These are phyloP conservation scores for Lactifluus hygrophoroides DNA, from an alignment of 768 basidiomycete genomes.

Conservation along the genomic window DNA sequence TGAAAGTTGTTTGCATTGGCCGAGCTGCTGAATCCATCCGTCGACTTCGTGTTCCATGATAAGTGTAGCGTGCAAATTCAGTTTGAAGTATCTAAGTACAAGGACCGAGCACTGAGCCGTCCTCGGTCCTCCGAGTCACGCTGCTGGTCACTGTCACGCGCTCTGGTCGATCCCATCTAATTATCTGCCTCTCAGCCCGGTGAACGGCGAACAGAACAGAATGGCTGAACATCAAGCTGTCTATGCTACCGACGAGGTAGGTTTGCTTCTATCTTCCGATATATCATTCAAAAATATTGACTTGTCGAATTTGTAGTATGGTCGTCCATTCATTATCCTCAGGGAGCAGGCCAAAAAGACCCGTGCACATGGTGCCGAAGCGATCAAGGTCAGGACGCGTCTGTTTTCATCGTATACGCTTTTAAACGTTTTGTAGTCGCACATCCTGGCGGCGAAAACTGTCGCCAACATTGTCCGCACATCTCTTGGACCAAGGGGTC, in stretches of 20 bases:
- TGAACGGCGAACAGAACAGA: neutral
- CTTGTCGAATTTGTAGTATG: slow-evolving; percentile 49
- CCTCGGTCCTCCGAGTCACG: slow-evolving; percentile 5
- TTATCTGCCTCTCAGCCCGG: neutral
- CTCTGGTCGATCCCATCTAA: neutral
- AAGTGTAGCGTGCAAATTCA: slow-evolving; percentile 10
- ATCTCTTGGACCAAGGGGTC: slow-evolving; percentile 90
- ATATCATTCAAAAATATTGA: neutral
- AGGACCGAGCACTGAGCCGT: neutral
- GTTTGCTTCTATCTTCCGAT: too few species aligned
- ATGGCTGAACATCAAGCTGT: slow-evolving; percentile 54
- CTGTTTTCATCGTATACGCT: neutral
- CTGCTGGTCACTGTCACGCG: slow-evolving; percentile 10
- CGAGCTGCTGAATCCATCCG: slow-evolving; percentile 93
- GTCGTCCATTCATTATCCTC: slow-evolving; percentile 95
- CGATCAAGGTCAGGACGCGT: slow-evolving; percentile 71
- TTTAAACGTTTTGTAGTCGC: slow-evolving; percentile 44
- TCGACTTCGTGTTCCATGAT: slow-evolving; percentile 72
- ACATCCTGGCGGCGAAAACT: slow-evolving; percentile 91
- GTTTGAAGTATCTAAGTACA: slow-evolving; percentile 15
- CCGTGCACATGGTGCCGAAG: slow-evolving; percentile 83
- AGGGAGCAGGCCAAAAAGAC: slow-evolving; percentile 91
- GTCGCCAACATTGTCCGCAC: slow-evolving; percentile 94
- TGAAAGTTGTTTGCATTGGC: slow-evolving; percentile 93
- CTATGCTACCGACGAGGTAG: slow-evolving; percentile 81